Conservation (phyloP, 352 stramenopile species). For the Pythium rishiriense region DNA sequence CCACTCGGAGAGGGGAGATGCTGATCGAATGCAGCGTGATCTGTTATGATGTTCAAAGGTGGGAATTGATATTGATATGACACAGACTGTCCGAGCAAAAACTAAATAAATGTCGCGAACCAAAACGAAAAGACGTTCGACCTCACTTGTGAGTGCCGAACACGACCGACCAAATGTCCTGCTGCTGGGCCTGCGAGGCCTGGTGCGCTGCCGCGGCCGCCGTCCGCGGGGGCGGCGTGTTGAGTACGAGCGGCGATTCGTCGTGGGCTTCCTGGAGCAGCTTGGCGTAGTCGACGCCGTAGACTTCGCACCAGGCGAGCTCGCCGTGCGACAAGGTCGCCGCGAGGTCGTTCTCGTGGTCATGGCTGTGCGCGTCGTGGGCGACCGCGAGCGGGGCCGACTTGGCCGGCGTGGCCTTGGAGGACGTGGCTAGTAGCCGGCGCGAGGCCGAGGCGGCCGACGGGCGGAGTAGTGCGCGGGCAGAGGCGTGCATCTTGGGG, state of each 20-base stretch:
- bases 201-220: neutral
- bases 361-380: neutral
- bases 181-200: neutral
- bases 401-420: conserved; percentile 25
- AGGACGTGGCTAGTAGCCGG: conserved; percentile 11
- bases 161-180: conserved; percentile 34
- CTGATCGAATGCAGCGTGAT: too few relatives aligned
- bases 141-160: conserved; percentile 23
- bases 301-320: conserved; percentile 75
- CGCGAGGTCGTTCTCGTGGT: neutral
- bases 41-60: neutral
- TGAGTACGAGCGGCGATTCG: conserved; percentile 42
- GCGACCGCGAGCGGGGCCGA: conserved; percentile 20
- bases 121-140: neutral
- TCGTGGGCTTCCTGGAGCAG: conserved; percentile 62
- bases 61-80: neutral
- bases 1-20: too few relatives aligned
- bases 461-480: conserved; percentile 4
- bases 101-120: conserved; percentile 12
- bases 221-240: neutral
- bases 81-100: conserved; percentile 3
- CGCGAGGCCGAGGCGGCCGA: conserved; percentile 8
- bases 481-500: conserved; percentile 17
- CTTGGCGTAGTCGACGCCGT: conserved; percentile 74
- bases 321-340: conserved; percentile 45